These are phyloP conservation scores for Eustoma russellianum DNA, from an alignment of 257 asterid species.

Conservation along the genomic window DNA sequence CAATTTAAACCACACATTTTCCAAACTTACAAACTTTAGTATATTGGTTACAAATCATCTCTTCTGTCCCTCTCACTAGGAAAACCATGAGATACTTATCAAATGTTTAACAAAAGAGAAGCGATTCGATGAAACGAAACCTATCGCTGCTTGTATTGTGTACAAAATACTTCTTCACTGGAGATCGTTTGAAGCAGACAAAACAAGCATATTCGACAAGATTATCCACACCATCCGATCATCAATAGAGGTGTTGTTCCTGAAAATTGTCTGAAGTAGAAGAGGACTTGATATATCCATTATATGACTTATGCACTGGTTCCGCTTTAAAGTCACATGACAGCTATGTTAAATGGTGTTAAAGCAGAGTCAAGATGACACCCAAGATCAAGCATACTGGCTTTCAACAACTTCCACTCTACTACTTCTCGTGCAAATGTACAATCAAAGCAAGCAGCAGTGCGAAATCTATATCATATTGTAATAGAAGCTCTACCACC, in stretches of 20 bases:
- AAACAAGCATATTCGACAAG: slow-evolving; percentile 70
- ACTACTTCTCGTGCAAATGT: slow-evolving; percentile 69
- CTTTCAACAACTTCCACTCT: slow-evolving; percentile 82
- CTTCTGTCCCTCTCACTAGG: slow-evolving; percentile 32
- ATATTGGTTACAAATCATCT: neutral
- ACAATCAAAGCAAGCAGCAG: slow-evolving; percentile 78
- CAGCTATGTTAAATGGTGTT: slow-evolving; percentile 8
- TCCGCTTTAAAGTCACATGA: neutral
- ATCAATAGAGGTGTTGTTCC: slow-evolving; percentile 60
- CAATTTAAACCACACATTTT: slow-evolving; percentile 9
- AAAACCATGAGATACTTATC: slow-evolving; percentile 73
- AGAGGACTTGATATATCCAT: neutral
- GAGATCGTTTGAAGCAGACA: slow-evolving; percentile 93
- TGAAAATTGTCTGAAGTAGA: neutral
- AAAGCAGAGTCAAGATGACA: slow-evolving; percentile 52
- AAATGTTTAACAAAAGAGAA: slow-evolving; percentile 75
- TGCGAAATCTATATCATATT: slow-evolving; percentile 37
- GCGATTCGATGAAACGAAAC: slow-evolving; percentile 60
- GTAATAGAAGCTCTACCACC: slow-evolving; percentile 71
- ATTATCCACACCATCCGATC: slow-evolving; percentile 74
- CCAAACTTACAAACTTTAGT: neutral
- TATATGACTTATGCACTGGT: neutral
- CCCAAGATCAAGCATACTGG: slow-evolving; percentile 73
- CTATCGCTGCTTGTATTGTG: slow-evolving; percentile 72
- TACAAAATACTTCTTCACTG: slow-evolving; percentile 78